Evolutionary conservation across 345 rosid species (phyloP), one percentile per base, ranked within the genome.

Genomic region (Salix koriyanagi): DNA sequence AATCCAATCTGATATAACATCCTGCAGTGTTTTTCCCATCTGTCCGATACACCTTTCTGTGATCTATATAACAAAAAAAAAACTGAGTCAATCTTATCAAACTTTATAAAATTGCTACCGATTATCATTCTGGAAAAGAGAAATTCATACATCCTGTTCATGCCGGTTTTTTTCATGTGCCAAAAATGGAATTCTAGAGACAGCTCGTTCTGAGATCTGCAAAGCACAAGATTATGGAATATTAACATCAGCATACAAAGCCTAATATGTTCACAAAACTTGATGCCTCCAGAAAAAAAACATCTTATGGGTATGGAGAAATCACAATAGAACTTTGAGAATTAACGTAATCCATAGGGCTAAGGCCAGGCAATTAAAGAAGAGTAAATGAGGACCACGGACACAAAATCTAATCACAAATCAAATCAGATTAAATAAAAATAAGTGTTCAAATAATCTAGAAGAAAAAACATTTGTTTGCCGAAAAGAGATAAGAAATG

Each of bases 91-190:
- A 56, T 16, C 21, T 39, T 54, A 58, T 79, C 61, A 76, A 7
- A 64, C 41, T 4, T 52, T n/a, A 36, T 9, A 54, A 25, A 14
- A 54, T 1, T 74, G 21, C 19, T 28, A 66, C 10, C 21, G 26
- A 60, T 37, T 28, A 28, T 75, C 1, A 70, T 64, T 25, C 44
- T 26, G 19, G 26, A 21, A 30, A 7, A 75, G 61, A 77, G 48
- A 77, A 19, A 23, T 77, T 23, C 90, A 75, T 90, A 93, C 98
- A 87, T 90, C 91, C 76, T 93, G 97, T 76, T 91, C 99, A 80
- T 89, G 91, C 69, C 88, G 89, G 79, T 93, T 91, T 84, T 77
- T 89, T 80, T 90, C 97, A 82, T 95, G 98, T 39, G 89, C 90
- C 73, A 70, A 8, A 73, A 76, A 87, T 44, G 97, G 99, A 83